These are phyloP conservation scores for Nakazawaea ishiwadae DNA, from an alignment of 805 yeast genomes.

Conservation along the genomic window DNA sequence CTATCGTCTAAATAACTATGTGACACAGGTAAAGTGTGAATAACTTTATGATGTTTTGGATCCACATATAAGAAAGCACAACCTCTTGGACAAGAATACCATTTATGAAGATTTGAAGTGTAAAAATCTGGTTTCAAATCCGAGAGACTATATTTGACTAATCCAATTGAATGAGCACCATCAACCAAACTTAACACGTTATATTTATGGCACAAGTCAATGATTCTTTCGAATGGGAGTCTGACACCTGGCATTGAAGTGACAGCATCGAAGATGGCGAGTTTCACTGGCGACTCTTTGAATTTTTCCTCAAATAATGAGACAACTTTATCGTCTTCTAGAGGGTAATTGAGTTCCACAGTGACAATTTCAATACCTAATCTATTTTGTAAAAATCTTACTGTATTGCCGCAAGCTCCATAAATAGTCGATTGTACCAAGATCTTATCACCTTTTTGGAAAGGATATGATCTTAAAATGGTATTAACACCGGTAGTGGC, in stretches of 20 bases:
- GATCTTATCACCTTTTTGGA: conserved; percentile 46
- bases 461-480: conserved; percentile 49
- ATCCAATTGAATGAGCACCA: conserved; percentile 70
- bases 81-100: conserved; percentile 57
- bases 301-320: conserved; percentile 22
- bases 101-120: conserved; percentile 63
- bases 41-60: conserved; percentile 38
- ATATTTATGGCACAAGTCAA: conserved; percentile 38
- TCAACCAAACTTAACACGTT: conserved; percentile 55
- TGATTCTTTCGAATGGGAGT: conserved; percentile 50
- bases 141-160: conserved; percentile 37
- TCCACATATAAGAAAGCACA: conserved; percentile 57
- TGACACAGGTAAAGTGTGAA: conserved; percentile 58
- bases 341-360: conserved; percentile 38
- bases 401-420: conserved; percentile 49
- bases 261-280: conserved; percentile 54
- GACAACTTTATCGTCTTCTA: conserved; percentile 36
- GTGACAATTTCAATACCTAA: conserved; percentile 30
- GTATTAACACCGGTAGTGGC: conserved; percentile 60
- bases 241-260: conserved; percentile 60
- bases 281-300: conserved; percentile 23
- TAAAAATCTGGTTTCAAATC: conserved; percentile 53
- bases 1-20: conserved; percentile 37
- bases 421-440: conserved; percentile 46
- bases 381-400: conserved; percentile 33